phyloP scores from a whole-genome alignment of 1,139 yeast genomes.

The Dujonia santamariae region DNA sequence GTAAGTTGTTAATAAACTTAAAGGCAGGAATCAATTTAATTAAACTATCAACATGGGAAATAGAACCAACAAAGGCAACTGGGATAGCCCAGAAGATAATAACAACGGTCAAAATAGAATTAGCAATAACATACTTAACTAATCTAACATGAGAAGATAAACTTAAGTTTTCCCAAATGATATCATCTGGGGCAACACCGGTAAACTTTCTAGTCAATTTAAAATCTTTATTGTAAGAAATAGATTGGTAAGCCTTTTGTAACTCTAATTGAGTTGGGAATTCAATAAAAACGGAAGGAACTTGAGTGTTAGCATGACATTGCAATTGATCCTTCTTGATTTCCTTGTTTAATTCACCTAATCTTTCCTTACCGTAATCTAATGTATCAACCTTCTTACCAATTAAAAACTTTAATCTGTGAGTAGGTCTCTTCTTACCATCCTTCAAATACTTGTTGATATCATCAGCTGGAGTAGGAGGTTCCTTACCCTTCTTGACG shows the following conservation, averaged over 20 bases:
- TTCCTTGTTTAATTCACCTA: constrained; percentile 66
- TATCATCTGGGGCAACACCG: constrained; percentile 68
- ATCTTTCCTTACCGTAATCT: constrained; percentile 60
- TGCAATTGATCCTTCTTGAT: constrained; percentile 57
- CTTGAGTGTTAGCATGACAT: constrained; percentile 43
- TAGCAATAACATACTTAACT: constrained; percentile 37
- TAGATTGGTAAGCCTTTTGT: constrained; percentile 83
- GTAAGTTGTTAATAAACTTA: constrained; percentile 67
- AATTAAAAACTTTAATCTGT: constrained; percentile 51
- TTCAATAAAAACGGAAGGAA: constrained; percentile 79
- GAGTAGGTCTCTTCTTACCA: constrained; percentile 68
- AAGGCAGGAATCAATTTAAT: constrained; percentile 69
- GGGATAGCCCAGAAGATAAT: constrained; percentile 89
- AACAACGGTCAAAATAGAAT: constrained; percentile 45
- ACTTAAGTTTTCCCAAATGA: constrained; percentile 76
- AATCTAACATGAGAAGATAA: constrained; percentile 41
- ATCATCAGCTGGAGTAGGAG: constrained; percentile 58
- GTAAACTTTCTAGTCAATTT: constrained; percentile 59
- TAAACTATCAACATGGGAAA: constrained; percentile 77
- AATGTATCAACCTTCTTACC: constrained; percentile 88
- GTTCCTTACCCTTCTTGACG: constrained; percentile 52
- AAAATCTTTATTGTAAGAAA: constrained; percentile 64
- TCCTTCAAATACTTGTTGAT: constrained; percentile 50
- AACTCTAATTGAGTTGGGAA: constrained; percentile 86
- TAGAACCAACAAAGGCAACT: constrained; percentile 82